Percentiles rank a stretch among this genome's conserved stretches.
Conservation (phyloP, 768 basidiomycete species). For the Coprinellus micaceus region DNA sequence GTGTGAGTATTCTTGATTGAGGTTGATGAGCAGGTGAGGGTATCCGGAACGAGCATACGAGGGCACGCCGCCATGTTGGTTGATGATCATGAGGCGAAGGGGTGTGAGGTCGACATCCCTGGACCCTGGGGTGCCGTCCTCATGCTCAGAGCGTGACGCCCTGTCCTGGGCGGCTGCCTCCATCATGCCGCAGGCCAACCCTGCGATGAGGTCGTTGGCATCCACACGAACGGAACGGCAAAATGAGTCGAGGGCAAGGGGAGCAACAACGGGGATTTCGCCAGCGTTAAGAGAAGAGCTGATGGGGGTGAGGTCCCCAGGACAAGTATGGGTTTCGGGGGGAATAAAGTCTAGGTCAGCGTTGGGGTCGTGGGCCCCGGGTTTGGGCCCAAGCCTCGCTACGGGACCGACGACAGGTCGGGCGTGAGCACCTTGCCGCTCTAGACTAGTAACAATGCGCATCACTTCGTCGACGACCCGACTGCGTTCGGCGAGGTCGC, state of each 20-base stretch:
- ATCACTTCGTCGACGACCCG: conserved; percentile 76
- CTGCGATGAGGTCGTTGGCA: conserved; percentile 84
- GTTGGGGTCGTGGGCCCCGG: conserved; percentile 33
- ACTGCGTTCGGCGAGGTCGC: conserved; percentile 66
- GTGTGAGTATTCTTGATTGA: conserved; percentile 79
- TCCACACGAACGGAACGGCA: conserved; percentile 83
- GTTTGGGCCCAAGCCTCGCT: conserved; percentile 78
- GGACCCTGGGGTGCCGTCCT: conserved; percentile 34
- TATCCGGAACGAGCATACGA: conserved; percentile 94
- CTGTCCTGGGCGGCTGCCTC: conserved; percentile 40
- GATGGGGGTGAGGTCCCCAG: conserved; percentile 77
- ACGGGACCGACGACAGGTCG: conserved; percentile 86
- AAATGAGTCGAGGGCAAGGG: conserved; percentile 88
- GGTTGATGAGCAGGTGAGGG: conserved; percentile 94
- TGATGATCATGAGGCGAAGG: conserved; percentile 95
- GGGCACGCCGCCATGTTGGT: conserved; percentile 92
- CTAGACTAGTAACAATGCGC: conserved; percentile 77
- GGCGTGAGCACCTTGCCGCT: conserved; percentile 80
- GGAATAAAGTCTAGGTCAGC: conserved; percentile 32
- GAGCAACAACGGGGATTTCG: conserved; percentile 94
- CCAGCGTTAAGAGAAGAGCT: conserved; percentile 87
- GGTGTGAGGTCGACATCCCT: conserved; percentile 82
- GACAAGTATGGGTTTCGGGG: conserved; percentile 78
- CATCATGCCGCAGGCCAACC: conserved; percentile 83
- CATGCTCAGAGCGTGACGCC: conserved; percentile 25